Evolutionary conservation across 2,329 filamentous ascomycete genomes (phyloP), one percentile per base, ranked within the genome.

Genomic region (Botrytis sinoallii): DNA sequence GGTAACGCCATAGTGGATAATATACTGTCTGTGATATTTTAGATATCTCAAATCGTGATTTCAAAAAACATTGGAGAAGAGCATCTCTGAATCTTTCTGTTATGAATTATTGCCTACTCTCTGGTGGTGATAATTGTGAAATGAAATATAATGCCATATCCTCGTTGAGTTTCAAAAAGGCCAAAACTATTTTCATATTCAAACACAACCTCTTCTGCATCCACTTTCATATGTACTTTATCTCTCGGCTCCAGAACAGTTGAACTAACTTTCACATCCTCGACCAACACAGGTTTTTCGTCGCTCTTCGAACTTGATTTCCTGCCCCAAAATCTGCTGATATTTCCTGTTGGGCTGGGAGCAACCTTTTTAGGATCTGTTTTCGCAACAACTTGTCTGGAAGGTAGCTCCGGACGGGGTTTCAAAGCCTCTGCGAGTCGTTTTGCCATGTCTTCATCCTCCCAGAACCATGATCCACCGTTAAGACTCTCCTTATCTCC

Each of bases 171-270:
- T 9, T 77, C 78, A 64, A 76, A 78, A 42, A 97, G 89, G 9
- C 91, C 93, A 60, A 93, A 84, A 1, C 92, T 92, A 79, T 89
- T 91, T 75, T 97, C 82, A 80, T 91, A 93, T 74, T 89, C 87
- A 80, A 90, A 88, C 4, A 89, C 85, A 3, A 84, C 84, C 68
- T 89, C 87, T 67, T 81, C 79, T 4, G 76, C 78, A 55, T 73
- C 74, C 2, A 81, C 77, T 52, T 77, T 71, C 76, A 81, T 78
- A 22, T 73, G 44, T 0, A 79, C 77, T 35, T 72, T 75, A 59
- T 78, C 77, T 42, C 65, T 74, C 48, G 72, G 40, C 38, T 60
- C 32, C 32, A 63, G 29, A 61, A 64, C 29, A 44, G 40, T 52
- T 20, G 44, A 22, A 4, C 14, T 29, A 5, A 29, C 46, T 52